A percentile compares a stretch with the other conserved stretches of the same genome.
These are phyloP conservation scores for Trichoderma koningiopsis DNA, from an alignment of 2,329 filamentous ascomycete genomes.

Conservation along the genomic window DNA sequence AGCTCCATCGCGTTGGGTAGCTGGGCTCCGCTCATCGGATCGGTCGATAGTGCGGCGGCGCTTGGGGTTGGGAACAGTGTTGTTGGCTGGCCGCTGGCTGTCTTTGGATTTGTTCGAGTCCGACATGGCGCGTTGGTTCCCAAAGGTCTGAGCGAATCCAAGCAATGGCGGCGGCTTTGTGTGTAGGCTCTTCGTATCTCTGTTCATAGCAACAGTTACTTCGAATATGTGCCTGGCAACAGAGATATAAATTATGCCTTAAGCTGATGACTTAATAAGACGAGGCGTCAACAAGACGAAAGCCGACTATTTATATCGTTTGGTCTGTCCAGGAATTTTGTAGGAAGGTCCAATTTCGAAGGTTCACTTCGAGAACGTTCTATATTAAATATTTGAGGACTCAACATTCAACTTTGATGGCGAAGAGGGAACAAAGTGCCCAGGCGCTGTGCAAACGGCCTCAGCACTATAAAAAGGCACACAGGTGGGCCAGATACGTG, in stretches of 20 bases:
- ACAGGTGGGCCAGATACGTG: background rate
- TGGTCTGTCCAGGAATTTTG: background rate
- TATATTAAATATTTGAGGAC: background rate
- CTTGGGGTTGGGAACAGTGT: background rate
- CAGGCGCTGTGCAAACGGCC: background rate
- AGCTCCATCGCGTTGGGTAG: background rate
- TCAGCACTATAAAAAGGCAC: background rate
- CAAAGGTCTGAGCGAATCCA: background rate
- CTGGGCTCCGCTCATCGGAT: background rate
- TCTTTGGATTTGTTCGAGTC: slow-evolving; percentile 5
- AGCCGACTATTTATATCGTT: background rate
- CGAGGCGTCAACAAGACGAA: too few relatives aligned
- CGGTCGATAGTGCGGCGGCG: slow-evolving; percentile 4
- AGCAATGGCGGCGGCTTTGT: background rate
- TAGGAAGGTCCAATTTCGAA: background rate
- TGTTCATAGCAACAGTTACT: background rate
- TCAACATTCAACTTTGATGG: too few relatives aligned
- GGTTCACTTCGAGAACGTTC: too few relatives aligned
- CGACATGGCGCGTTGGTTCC: background rate
- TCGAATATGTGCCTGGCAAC: background rate
- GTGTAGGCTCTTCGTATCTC: background rate
- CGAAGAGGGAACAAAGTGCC: background rate
- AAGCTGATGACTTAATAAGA: background rate
- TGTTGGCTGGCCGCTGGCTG: background rate
- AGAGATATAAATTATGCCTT: background rate